phyloP scores from a whole-genome alignment of 2,329 filamentous ascomycete species.

The Aspergillus hortae region DNA sequence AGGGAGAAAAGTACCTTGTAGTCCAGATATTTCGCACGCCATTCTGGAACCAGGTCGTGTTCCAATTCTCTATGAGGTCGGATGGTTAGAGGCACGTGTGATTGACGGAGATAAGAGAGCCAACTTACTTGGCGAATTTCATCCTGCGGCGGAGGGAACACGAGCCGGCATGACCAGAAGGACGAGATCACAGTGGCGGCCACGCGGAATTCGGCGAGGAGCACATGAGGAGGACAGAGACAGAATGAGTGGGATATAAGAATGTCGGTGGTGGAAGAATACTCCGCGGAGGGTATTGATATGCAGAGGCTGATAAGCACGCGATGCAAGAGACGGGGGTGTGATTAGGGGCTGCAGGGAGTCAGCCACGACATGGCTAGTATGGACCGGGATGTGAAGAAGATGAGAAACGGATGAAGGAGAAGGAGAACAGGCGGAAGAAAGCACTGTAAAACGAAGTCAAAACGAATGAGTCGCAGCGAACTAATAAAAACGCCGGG shows the following conservation, averaged over 20 bases:
- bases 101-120: conserved; percentile 11
- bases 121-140: conserved; percentile 60
- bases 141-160: conserved; percentile 35
- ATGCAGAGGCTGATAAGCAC: not conserved
- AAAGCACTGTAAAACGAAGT: no score
- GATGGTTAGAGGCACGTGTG: conserved; percentile 13
- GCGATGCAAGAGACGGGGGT: no score
- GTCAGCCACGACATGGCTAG: no score
- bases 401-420: not conserved
- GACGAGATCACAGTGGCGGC: not conserved
- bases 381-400: not conserved
- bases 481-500: not conserved
- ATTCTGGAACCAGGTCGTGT: conserved; percentile 86
- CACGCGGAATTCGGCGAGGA: not conserved
- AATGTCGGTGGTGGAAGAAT: not conserved
- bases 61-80: conserved; percentile 64
- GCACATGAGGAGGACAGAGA: not conserved
- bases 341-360: no score
- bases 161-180: conserved; percentile 16
- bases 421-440: not conserved
- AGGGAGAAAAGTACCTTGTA: conserved; percentile 64
- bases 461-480: no score
- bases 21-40: conserved; percentile 89
- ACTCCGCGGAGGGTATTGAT: not conserved
- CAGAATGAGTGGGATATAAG: not conserved